Base-by-base conservation (phyloP, 352 stramenopile genomes). In the Phytophthora cajani region DNA sequence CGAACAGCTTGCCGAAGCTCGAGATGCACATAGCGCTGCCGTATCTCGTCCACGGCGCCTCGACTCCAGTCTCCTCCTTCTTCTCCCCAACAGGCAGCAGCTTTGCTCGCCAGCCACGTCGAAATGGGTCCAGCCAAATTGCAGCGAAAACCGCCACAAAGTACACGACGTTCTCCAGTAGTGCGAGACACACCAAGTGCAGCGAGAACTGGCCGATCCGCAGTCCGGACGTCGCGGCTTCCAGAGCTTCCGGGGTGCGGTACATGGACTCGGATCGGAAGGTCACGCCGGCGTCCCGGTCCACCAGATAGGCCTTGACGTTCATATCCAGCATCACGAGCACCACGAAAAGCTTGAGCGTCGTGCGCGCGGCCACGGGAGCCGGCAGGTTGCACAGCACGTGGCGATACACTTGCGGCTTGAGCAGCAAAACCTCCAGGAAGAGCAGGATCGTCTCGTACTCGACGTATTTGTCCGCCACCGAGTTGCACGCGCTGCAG, bases 401-500 rank as follows among this genome's bases (percentile, higher is more conserved):
- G 69, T 97, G 89, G 65, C 89, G 84, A 75, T 95, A 94, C 57
- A 94, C 89, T 74, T 92, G 83, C n/a, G 81, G 81, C 61, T 91
- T 89, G 70, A 94, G 84, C 57, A 95, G 82, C 58, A 97, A 82
- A 23, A 95, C 80, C 65, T 97, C 89, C 56, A 97, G 77, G 73
- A 93, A 93, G 53, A 95, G 83, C 74, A 97, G 64, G 16, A 95
- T 76, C 53, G 82, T 85, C 67, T 95, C 89, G 62, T 92, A 95
- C 79, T 97, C 89, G 72, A 97, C 88, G 68, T 97, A 97, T 70
- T 92, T 92, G 72, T 97, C 89, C 3, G 87, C 85, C 21, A 95
- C 83, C 0, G 74, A 64, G 64, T 93, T 91, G 81, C 89, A 97
- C 16, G 19, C 51, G 6, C 30, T 58, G 57, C 89, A 96, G 62